Evolutionary conservation across 371 early-diverging fungal species (phyloP).

Genomic region (Catenaria anguillulae): DNA sequence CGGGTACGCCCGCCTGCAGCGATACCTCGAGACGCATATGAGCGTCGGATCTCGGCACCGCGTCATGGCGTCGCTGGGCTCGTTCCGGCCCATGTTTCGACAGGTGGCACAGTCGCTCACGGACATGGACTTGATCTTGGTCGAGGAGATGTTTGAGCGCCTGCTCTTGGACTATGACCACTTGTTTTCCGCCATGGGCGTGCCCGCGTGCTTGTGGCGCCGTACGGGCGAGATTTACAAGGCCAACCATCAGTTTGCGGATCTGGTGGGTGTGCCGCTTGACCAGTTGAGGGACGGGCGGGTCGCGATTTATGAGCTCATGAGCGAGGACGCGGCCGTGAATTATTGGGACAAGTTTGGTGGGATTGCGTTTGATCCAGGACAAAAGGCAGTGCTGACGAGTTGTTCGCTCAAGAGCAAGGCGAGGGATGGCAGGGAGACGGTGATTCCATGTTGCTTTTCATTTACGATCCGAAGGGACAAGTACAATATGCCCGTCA

Average conservation of each 20-base stretch:
- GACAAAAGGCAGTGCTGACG: constrained; percentile 87
- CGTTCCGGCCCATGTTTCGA: constrained; percentile 71
- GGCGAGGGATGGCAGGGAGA: background rate
- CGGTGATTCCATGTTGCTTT: constrained; percentile 59
- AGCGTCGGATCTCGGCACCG: constrained; percentile 51
- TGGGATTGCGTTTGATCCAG: constrained; percentile 84
- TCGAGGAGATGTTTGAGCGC: constrained; percentile 88
- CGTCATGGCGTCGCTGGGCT: constrained; percentile 69
- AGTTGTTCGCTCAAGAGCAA: constrained; percentile 39
- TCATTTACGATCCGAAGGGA: constrained; percentile 84
- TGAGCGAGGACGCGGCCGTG: constrained; percentile 80
- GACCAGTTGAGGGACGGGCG: constrained; percentile 55
- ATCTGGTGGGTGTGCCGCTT: constrained; percentile 61
- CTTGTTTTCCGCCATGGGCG: constrained; percentile 83
- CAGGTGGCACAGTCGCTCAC: constrained; percentile 70
- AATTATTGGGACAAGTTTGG: constrained; percentile 71
- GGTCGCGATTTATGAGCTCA: constrained; percentile 76
- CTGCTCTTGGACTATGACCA: constrained; percentile 81
- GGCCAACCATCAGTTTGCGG: constrained; percentile 82
- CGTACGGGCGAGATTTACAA: constrained; percentile 90
- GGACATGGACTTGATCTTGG: constrained; percentile 76
- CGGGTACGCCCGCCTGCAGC: constrained; percentile 71
- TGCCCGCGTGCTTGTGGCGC: constrained; percentile 85
- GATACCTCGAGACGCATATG: constrained; percentile 79
- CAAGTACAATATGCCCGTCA: constrained; percentile 67